These are phyloP conservation scores for Erythrobasidium yunnanense DNA, from an alignment of 768 basidiomycete species.

Conservation along the genomic window DNA sequence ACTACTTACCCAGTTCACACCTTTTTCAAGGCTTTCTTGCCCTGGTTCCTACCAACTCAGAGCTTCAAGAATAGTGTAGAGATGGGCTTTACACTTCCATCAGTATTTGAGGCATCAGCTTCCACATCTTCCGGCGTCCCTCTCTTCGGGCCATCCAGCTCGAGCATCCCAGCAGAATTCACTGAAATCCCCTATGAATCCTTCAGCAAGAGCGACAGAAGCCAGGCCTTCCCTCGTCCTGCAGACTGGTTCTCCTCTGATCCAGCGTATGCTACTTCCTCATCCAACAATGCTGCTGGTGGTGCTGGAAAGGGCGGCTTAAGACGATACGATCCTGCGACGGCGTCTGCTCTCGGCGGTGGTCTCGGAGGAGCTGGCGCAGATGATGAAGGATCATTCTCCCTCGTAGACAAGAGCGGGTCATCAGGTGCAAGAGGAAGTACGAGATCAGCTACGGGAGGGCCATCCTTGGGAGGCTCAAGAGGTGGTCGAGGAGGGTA, in stretches of 20 bases:
- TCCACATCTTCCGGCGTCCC: slow-evolving; percentile 20
- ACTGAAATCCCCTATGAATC: slow-evolving; percentile 98
- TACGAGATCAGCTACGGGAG: slow-evolving; percentile 49
- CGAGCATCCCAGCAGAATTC: slow-evolving; percentile 77
- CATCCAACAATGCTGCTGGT: too few relatives aligned
- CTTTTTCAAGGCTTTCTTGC: too few relatives aligned
- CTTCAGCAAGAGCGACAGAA: slow-evolving; percentile 94
- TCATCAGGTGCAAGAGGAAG: slow-evolving; percentile 24
- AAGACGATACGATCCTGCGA: too few relatives aligned
- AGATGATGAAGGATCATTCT: slow-evolving; percentile 94
- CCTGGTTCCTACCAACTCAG: too few relatives aligned
- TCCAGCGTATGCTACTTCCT: slow-evolving; percentile 50
- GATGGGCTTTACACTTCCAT: too few relatives aligned
- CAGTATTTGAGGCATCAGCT: too few relatives aligned
- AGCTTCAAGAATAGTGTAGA: too few relatives aligned
- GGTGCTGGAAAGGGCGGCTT: too few relatives aligned
- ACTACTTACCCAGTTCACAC: too few relatives aligned
- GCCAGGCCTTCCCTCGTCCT: slow-evolving; percentile 17
- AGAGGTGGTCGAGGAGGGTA: slow-evolving; percentile 25
- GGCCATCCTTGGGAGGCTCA: slow-evolving; percentile 44
- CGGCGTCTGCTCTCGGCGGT: too few relatives aligned
- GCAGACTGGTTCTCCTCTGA: slow-evolving; percentile 48
- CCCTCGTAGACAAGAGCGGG: slow-evolving; percentile 72
- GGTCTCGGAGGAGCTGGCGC: slow-evolving; percentile 96
- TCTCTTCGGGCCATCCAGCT: slow-evolving; percentile 56